Evolutionary conservation across 2,329 filamentous ascomycete species (phyloP), one percentile per base, ranked within the genome.

Genomic region (Phialemoniopsis sp.): DNA sequence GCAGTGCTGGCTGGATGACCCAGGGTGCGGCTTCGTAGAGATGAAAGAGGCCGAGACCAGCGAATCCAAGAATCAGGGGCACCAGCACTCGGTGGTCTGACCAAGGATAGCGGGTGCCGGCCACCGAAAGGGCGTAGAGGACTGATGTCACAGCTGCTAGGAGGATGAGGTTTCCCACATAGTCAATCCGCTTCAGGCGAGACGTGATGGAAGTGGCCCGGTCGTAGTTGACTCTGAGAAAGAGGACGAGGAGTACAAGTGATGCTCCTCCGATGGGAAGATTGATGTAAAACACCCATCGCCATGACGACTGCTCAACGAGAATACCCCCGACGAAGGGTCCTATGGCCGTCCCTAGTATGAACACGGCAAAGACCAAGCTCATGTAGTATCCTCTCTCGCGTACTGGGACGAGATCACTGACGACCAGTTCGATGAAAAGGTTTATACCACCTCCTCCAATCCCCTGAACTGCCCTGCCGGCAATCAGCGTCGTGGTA

Each of bases 401-500:
- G 12, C 47, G 41, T 8, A 54, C 45, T 15, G 54, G 52, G 5
- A 55, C 49, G 8, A 55, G 40, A 36, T 65, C 62, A 5, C 54
- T 57, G 10, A 64, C 43, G 9, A 60, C 54, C 7, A 64, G 50
- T 33, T 63, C 60, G 16, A 55, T 54, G 30, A 63, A 46, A 9
- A 58, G 52, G 8, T 60, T 43, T 13, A 63, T 51, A 7, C 62
- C 59, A 32, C 60, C 60, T n/a, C 53, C 56, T 32, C 62, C 62
- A 2, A 60, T 18, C 8, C 62, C 62, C 45, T 64, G 60, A 28
- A 65, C 43, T 13, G 56, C 55, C 16, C 62, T 51, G 9, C 61
- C 62, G 8, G 58, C 62, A 37, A 78, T 69, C 31, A 79, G 53
- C 61, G 64, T 67, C 12, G 49, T 52, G 52, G 80, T 67, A 28